Evolutionary conservation across 768 basidiomycete species (phyloP).

Genomic region (Cystofilobasidium capitatum): DNA sequence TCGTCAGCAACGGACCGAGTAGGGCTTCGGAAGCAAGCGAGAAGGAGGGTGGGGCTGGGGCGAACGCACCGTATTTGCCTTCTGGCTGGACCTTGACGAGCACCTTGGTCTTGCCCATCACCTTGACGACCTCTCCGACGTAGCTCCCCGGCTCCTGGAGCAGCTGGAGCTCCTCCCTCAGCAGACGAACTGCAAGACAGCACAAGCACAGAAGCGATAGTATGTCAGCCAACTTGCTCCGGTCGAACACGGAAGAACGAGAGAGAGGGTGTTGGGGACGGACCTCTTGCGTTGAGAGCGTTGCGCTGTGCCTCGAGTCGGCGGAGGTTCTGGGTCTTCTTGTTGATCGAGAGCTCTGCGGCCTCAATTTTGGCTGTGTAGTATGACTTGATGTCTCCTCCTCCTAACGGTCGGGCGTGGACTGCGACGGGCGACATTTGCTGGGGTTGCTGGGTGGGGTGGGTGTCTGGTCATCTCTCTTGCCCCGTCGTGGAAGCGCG

Average conservation of each 20-base stretch:
- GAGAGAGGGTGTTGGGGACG: slow-evolving; percentile 28
- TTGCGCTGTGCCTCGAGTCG: slow-evolving; percentile 95
- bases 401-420: not conserved
- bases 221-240: not conserved
- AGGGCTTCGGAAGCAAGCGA: not conserved
- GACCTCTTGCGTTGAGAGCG: slow-evolving; percentile 89
- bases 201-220: not conserved
- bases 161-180: slow-evolving; percentile 84
- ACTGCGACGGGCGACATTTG: slow-evolving; percentile 13
- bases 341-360: slow-evolving; percentile 83
- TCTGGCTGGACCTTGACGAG: slow-evolving; percentile 97
- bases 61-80: slow-evolving; percentile 79
- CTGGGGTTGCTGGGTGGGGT: not conserved
- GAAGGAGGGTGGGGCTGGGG: not conserved
- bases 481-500: no score
- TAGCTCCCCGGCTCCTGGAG: slow-evolving; percentile 93
- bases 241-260: not conserved
- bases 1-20: not conserved
- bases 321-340: slow-evolving; percentile 90
- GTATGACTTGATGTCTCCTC: slow-evolving; percentile 59
- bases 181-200: slow-evolving; percentile 58
- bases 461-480: no score
- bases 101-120: slow-evolving; percentile 99
- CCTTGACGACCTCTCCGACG: slow-evolving; percentile 94
- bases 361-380: slow-evolving; percentile 93